phyloP scores from a whole-genome alignment of 257 asterid species.

The Haberlea rhodopensis region DNA sequence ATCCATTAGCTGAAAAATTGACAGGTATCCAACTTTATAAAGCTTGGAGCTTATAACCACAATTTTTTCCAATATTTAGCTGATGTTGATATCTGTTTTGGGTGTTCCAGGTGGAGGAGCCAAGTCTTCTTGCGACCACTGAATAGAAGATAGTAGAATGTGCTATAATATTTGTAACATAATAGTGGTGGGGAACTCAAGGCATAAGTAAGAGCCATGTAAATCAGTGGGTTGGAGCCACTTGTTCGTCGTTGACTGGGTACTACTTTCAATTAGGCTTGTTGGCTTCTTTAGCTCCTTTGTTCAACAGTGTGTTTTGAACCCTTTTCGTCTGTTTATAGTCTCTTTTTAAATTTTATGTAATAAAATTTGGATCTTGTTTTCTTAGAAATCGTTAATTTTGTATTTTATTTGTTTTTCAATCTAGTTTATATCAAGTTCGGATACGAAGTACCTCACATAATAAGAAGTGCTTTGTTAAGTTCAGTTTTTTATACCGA shows the following conservation, averaged over 20 bases:
- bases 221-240: slow-evolving; percentile 39
- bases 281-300: slow-evolving; percentile 8
- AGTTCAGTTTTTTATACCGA: too few relatives aligned
- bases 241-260: slow-evolving; percentile 25
- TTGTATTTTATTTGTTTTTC: too few relatives aligned
- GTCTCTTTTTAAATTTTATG: slow-evolving; percentile 22
- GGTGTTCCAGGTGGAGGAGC: slow-evolving; percentile 82
- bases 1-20: slow-evolving; percentile 8
- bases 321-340: slow-evolving; percentile 17
- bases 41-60: slow-evolving; percentile 15
- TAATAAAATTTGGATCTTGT: slow-evolving; percentile 27
- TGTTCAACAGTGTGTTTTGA: slow-evolving; percentile 14
- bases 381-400: too few relatives aligned
- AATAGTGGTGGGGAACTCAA: slow-evolving; percentile 23
- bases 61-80: slow-evolving; percentile 4
- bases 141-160: slow-evolving; percentile 37
- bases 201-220: slow-evolving; percentile 39
- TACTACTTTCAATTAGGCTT: slow-evolving; percentile 20
- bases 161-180: neutral
- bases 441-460: too few relatives aligned
- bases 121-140: slow-evolving; percentile 72
- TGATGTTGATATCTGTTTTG: neutral
- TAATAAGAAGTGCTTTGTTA: too few relatives aligned
- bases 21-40: slow-evolving; percentile 17
- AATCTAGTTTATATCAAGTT: too few relatives aligned